Conservation (phyloP, 768 basidiomycete genomes). For the Leccinum broughii region DNA sequence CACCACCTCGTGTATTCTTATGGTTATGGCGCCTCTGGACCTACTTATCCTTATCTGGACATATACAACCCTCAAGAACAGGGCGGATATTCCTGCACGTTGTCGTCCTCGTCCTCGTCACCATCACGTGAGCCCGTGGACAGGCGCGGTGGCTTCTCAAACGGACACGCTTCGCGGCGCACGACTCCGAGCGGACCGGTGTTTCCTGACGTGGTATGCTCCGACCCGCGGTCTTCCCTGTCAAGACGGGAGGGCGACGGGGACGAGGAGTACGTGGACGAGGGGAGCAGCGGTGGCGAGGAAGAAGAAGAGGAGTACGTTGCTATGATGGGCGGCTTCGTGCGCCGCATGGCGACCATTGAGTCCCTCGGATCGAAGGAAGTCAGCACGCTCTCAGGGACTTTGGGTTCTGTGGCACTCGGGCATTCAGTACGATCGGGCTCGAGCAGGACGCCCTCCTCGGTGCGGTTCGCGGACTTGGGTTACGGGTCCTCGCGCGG, state of each 20-base stretch:
- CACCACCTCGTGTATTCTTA: slow-evolving; percentile 22
- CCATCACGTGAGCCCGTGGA: not conserved
- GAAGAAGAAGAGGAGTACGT: slow-evolving; percentile 42
- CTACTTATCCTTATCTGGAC: slow-evolving; percentile 34
- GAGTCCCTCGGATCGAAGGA: slow-evolving; percentile 75
- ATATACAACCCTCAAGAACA: slow-evolving; percentile 27
- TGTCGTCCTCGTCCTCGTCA: not conserved
- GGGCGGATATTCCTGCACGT: not conserved
- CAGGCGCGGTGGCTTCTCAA: not conserved
- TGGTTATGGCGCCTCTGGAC: slow-evolving; percentile 29
- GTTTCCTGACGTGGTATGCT: slow-evolving; percentile 17
- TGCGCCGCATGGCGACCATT: slow-evolving; percentile 80
- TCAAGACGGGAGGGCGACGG: slow-evolving; percentile 3
- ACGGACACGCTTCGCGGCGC: not conserved
- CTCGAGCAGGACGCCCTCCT: slow-evolving; percentile 23
- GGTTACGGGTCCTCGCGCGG: not conserved
- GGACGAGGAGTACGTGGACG: not conserved
- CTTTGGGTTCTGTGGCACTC: slow-evolving; percentile 32
- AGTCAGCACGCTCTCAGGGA: slow-evolving; percentile 30
- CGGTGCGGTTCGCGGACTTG: slow-evolving; percentile 24
- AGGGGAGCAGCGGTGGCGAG: slow-evolving; percentile 16
- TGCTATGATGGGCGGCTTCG: slow-evolving; percentile 59
- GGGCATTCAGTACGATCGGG: slow-evolving; percentile 28
- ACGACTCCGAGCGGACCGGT: slow-evolving; percentile 3
- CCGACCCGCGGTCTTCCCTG: slow-evolving; percentile 17